These are phyloP conservation scores for Achaetomiella virescens DNA, from an alignment of 495 filamentous ascomycete genomes.

Conservation along the genomic window DNA sequence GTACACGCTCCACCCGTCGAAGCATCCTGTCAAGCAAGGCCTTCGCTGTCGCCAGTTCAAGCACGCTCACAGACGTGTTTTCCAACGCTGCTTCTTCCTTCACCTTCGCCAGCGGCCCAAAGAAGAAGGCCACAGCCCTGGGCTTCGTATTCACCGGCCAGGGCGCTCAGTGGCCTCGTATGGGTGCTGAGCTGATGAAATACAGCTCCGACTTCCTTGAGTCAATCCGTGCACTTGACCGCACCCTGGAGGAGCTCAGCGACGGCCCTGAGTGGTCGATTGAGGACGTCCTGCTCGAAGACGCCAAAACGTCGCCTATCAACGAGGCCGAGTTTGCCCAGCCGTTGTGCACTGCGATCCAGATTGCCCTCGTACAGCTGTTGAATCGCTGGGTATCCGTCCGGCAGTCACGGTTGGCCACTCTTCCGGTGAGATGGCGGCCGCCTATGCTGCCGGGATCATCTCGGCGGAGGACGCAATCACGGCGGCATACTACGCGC, in stretches of 20 bases:
- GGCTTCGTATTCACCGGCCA: slow-evolving; percentile 38
- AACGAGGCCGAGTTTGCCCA: too few relatives aligned
- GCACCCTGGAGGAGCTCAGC: not conserved
- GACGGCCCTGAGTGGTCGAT: slow-evolving; percentile 4
- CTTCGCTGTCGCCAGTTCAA: not conserved
- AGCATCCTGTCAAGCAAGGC: not conserved
- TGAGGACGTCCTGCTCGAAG: too few relatives aligned
- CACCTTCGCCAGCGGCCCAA: too few relatives aligned
- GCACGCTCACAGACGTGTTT: too few relatives aligned
- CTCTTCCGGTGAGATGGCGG: slow-evolving; percentile 40
- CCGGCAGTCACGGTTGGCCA: slow-evolving; percentile 37
- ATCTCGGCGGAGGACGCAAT: slow-evolving; percentile 26
- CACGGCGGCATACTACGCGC: slow-evolving; percentile 29
- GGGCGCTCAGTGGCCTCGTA: slow-evolving; percentile 40
- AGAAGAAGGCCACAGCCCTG: too few relatives aligned
- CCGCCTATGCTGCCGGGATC: slow-evolving; percentile 33
- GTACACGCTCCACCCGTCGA: not conserved
- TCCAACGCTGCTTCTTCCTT: too few relatives aligned
- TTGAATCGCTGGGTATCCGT: slow-evolving; percentile 39
- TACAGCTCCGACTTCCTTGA: slow-evolving; percentile 21
- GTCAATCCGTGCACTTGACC: slow-evolving; percentile 19
- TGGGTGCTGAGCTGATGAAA: slow-evolving; percentile 40
- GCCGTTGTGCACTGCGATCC: slow-evolving; percentile 41
- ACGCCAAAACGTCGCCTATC: too few relatives aligned
- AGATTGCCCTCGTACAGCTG: slow-evolving; percentile 46